Conservation (phyloP, 1,139 yeast species). For the Yamadazyma atlantica region DNA sequence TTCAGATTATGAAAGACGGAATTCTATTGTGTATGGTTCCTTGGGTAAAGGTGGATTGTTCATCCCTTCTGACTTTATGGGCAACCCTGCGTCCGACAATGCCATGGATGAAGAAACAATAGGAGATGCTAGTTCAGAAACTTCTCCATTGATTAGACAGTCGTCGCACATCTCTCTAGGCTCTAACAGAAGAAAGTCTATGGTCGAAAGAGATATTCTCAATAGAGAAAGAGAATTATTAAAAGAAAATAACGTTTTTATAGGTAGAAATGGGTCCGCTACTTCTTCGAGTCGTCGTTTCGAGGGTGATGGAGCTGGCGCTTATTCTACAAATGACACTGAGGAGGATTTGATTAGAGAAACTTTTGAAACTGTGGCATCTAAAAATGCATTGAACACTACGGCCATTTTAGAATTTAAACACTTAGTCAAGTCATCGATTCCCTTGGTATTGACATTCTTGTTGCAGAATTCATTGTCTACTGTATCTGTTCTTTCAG, state of each 20-base stretch:
- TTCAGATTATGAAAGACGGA: constrained; percentile 49
- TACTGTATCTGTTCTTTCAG: constrained; percentile 57
- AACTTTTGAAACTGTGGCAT: constrained; percentile 37
- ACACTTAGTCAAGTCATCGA: constrained; percentile 41
- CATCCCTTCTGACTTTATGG: constrained; percentile 50
- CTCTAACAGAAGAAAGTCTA: constrained; percentile 18
- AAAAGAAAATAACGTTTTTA: constrained; percentile 25
- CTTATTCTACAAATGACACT: neutral
- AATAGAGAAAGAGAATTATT: constrained; percentile 40
- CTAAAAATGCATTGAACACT: constrained; percentile 25
- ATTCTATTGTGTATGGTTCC: constrained; percentile 54
- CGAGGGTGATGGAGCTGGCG: neutral
- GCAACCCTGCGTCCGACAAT: constrained; percentile 9
- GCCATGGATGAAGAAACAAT: constrained; percentile 11
- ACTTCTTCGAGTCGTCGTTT: neutral
- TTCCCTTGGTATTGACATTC: constrained; percentile 56
- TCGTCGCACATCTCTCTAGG: constrained; percentile 12
- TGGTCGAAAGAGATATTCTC: constrained; percentile 28
- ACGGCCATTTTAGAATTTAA: constrained; percentile 33
- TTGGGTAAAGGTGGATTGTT: constrained; percentile 54
- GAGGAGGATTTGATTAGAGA: constrained; percentile 30
- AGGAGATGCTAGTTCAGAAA: constrained; percentile 10
- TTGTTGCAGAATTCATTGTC: constrained; percentile 55
- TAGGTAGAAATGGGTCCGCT: neutral
- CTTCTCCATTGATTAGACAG: constrained; percentile 15